Base-by-base conservation (phyloP, 2,329 filamentous ascomycete genomes). In the Talaromyces amestolkiae region DNA sequence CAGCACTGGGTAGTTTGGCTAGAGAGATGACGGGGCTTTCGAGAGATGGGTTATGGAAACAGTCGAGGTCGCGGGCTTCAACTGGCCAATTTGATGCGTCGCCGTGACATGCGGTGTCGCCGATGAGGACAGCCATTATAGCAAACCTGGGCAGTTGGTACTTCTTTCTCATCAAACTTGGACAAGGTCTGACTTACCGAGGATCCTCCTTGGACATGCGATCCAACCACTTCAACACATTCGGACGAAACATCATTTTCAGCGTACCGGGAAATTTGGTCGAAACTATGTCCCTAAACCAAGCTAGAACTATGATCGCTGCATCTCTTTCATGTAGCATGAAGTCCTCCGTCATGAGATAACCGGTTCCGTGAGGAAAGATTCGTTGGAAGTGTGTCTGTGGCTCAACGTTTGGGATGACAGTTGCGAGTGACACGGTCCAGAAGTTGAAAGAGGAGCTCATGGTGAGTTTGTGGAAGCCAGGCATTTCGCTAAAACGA, bases 271-370 rank as follows among this genome's bases (percentile, higher is more conserved):
- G 70, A 19, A 68, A 69, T 39, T 71, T 75, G 8, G 64, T 66
- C 19, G 51, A 69, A 8, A 68, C 39, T 33, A 62, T 70, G 0
- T 69, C 66, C 22, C 63, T 62, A 61, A 80, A 78, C 79, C 78
- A 81, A 17, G 67, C 67, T n/a, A 81, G 64, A 2, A 79, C 71
- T 5, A 73, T 68, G 1, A 77, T 56, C 1, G 76, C 71, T 22
- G 65, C 70, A 19, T 73, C 68, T 0, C 74, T 70, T 8, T 77
- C 71, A 51, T 67, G 62, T 66, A 75, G 37, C 63, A 80, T 74
- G 13, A 78, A 70, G 53, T 79, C 78, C 65, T 81, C 78, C 1
- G 80, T 80, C 17, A 82, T 66, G 7, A 82, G 71, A 31, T 80
- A 72, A 1, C 75, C 75, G 9, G 68, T 70, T 8, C 78, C 79